Percentiles rank a stretch among this genome's conserved stretches.
Conservation (phyloP, 2,329 filamentous ascomycete genomes). For the Coccinonectria pachysandricola region DNA sequence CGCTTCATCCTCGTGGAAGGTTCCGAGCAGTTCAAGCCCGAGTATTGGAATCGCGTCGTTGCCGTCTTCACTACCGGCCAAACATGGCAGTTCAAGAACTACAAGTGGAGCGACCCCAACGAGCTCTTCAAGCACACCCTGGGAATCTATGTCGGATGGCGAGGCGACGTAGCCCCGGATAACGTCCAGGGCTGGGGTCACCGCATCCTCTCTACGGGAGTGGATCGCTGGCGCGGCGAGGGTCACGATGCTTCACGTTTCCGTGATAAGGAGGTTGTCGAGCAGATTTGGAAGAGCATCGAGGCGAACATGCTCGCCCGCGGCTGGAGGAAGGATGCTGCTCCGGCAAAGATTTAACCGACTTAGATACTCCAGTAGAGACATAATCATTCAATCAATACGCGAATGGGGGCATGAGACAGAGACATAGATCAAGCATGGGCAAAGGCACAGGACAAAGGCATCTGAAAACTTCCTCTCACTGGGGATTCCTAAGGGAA, state of each 20-base stretch:
- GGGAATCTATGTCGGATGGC: constrained; percentile 86
- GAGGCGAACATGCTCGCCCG: constrained; percentile 78
- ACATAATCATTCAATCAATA: too few species aligned
- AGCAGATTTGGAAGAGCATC: constrained; percentile 82
- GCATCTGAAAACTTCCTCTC: too few species aligned
- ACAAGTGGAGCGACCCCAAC: constrained; percentile 84
- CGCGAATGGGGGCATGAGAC: too few species aligned
- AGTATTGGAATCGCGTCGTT: constrained; percentile 93
- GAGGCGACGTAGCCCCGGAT: constrained; percentile 68
- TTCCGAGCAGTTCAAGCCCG: constrained; percentile 89
- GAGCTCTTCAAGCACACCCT: constrained; percentile 85
- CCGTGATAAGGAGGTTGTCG: constrained; percentile 86
- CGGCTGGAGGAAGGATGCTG: constrained; percentile 69
- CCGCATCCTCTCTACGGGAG: constrained; percentile 63
- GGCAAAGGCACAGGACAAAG: too few species aligned
- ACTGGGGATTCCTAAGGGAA: too few species aligned
- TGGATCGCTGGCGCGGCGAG: constrained; percentile 71
- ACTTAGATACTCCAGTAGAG: too few species aligned
- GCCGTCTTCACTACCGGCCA: constrained; percentile 97
- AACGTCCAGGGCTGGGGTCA: constrained; percentile 78
- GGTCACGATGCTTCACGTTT: constrained; percentile 51
- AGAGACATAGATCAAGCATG: too few species aligned
- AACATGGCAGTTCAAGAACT: constrained; percentile 96
- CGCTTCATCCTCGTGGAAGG: constrained; percentile 94
- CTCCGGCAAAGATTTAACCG: constrained; percentile 43